Evolutionary conservation across 345 rosid genomes (phyloP).

Genomic region (Noccaea bulbosa): DNA sequence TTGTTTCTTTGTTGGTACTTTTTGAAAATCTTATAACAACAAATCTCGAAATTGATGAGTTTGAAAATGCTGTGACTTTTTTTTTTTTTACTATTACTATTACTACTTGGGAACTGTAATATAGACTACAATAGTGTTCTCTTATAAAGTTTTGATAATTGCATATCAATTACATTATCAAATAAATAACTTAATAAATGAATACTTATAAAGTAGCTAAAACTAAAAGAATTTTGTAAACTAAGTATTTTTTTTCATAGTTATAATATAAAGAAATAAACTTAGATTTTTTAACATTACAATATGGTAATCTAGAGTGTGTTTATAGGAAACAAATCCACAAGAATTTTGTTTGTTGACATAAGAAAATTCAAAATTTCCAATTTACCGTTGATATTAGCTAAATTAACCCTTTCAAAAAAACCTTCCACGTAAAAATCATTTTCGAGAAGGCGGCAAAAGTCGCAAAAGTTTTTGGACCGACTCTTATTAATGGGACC

Average conservation of each 20-base stretch:
- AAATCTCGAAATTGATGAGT: slow-evolving; percentile 26
- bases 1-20: too few relatives aligned
- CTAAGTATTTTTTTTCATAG: neutral
- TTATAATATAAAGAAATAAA: neutral
- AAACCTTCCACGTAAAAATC: neutral
- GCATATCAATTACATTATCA: slow-evolving; percentile 1
- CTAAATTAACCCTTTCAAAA: neutral
- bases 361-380: too few relatives aligned
- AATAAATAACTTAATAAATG: neutral
- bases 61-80: slow-evolving; percentile 15
- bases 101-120: too few relatives aligned
- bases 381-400: too few relatives aligned
- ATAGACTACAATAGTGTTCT: too few relatives aligned
- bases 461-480: slow-evolving; percentile 32
- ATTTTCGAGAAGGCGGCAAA: neutral
- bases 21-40: neutral
- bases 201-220: neutral
- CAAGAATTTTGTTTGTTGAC: neutral
- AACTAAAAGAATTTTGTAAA: too few relatives aligned
- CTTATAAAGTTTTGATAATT: neutral
- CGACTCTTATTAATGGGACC: slow-evolving; percentile 24
- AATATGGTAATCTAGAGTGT: neutral
- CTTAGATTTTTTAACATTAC: neutral
- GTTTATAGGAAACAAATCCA: slow-evolving; percentile 1
- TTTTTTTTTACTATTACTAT: too few relatives aligned